Percentiles rank a stretch among this genome's conserved stretches.
phyloP scores from a whole-genome alignment of 352 stramenopile genomes.

The Blastocystis hominis region DNA sequence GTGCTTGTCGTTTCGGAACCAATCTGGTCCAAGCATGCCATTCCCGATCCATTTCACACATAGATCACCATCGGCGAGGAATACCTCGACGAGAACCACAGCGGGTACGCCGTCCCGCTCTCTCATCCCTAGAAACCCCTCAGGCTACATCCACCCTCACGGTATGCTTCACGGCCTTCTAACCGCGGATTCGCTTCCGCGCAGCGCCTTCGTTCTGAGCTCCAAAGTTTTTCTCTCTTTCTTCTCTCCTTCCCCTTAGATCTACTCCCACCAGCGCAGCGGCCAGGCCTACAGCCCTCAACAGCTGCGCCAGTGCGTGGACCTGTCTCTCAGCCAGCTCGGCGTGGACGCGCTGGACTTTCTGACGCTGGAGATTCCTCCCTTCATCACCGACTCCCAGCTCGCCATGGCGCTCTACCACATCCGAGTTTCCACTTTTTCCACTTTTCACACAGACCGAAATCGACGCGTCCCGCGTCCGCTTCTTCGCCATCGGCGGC shows the following conservation, averaged over 20 bases:
- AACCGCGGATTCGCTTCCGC: neutral
- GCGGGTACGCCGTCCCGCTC: neutral
- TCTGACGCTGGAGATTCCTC: constrained; percentile 48
- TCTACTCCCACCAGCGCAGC: constrained; percentile 36
- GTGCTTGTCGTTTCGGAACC: constrained; percentile 21
- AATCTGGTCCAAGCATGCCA: constrained; percentile 14
- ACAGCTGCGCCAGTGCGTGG: constrained; percentile 6
- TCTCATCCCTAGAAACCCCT: neutral
- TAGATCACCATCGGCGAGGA: constrained; percentile 52
- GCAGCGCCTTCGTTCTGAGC: constrained; percentile 9
- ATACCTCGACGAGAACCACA: constrained; percentile 31
- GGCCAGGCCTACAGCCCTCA: constrained; percentile 17
- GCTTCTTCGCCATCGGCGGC: neutral
- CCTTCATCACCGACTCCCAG: constrained; percentile 51
- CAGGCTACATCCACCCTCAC: constrained; percentile 28
- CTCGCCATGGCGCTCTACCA: constrained; percentile 41
- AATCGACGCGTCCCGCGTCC: neutral
- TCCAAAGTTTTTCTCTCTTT: neutral
- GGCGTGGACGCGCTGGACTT: constrained; percentile 32
- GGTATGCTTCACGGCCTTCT: constrained; percentile 44
- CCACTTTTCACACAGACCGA: neutral
- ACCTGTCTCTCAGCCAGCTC: constrained; percentile 24
- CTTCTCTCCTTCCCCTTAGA: neutral
- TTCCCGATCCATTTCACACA: neutral
- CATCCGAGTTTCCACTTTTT: neutral